Base-by-base conservation (phyloP, 441 rosid genomes). In the Brassica hybrid region DNA sequence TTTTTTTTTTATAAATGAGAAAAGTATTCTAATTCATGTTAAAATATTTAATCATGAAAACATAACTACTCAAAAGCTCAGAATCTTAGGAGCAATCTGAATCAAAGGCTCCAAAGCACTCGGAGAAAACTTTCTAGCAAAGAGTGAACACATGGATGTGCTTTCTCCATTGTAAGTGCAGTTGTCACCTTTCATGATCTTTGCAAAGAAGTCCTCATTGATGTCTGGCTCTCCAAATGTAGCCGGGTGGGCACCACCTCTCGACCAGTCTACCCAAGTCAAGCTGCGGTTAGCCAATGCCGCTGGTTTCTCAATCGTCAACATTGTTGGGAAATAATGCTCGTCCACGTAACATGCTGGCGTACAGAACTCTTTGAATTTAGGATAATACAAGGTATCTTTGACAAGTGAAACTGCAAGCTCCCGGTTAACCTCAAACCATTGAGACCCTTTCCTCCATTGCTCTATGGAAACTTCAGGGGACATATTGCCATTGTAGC, bases 211-310 rank as follows among this genome's bases (percentile, higher is more conserved):
- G 52, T 85, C 91, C 69, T 81, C 92, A 0, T 83, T 87, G 45
- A 94, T 82, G 74, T 94, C 98, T 0, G 81, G 72, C 60, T 81
- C 65, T 60, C 94, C 98, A 57, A 87, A 94, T 1, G 97, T 93
- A 45, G 96, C 99, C 0, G 97, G 99, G 81, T 94, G 99, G 16
- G 98, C 66, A 0, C 99, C 99, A 0, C 99, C 99, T 69, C 98
- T 84, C 0, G 99, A 92, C 99, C 98, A 94, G 80, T 94, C 99
- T 2, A 89, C 97, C 98, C 97, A 91, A 1, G 99, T 94, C 63
- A 88, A 7, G 81, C 92, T 93, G 64, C 97, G 83, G 56, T 94
- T 94, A 8, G 98, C 99, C 27, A 94, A n/a, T 13, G 64, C 84
- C 18, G 75, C 48, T 43, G 90, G 65, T 27, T 88, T 88, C 82